Evolutionary conservation across 208 protist genomes (phyloP).

Genomic region (Trypanosomatidae sp.): DNA sequence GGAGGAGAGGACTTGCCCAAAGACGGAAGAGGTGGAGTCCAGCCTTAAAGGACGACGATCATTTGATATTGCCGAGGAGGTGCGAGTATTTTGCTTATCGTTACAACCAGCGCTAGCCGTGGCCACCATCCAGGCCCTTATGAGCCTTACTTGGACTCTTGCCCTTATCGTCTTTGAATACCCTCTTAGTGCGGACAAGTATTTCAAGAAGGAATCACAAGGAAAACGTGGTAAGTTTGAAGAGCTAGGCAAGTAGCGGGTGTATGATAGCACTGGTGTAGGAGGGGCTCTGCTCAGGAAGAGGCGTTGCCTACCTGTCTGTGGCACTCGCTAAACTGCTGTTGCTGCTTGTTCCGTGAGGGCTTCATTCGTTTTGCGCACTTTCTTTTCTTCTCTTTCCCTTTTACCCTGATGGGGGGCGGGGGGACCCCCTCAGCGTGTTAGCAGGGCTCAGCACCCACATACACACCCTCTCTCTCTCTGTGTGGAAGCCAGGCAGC

Average conservation of each 20-base stretch:
- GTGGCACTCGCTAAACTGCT: background rate
- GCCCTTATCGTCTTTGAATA: background rate
- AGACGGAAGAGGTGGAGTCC: background rate
- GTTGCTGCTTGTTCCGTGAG: background rate
- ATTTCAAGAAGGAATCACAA: background rate
- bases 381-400: background rate
- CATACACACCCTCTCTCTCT: background rate
- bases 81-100: background rate
- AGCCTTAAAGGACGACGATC: background rate
- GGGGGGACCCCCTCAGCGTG: background rate
- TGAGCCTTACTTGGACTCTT: background rate
- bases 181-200: background rate
- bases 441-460: background rate
- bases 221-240: background rate
- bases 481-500: background rate
- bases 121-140: background rate
- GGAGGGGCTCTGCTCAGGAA: background rate
- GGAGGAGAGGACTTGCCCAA: background rate
- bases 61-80: background rate
- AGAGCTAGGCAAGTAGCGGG: background rate
- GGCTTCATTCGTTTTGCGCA: background rate
- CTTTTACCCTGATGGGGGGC: background rate
- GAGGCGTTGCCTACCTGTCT: background rate
- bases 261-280: background rate
- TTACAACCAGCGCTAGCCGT: background rate